These are phyloP conservation scores for Ophiostoma quercus DNA, from an alignment of 2,329 filamentous ascomycete species.

Conservation along the genomic window DNA sequence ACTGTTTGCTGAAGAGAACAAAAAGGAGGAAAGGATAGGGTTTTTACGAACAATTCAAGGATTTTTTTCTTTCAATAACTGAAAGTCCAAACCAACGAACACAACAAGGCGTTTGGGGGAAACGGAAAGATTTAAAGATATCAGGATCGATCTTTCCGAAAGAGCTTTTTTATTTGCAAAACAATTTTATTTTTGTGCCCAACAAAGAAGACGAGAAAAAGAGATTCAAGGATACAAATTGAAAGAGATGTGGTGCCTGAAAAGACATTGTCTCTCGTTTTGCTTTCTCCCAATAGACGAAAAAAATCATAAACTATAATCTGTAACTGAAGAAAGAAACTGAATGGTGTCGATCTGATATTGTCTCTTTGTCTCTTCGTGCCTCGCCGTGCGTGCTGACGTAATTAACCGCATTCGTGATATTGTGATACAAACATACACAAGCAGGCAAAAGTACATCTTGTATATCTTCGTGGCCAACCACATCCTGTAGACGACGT, in stretches of 20 bases:
- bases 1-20: neutral
- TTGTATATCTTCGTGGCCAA: neutral
- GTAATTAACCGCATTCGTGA: neutral
- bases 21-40: slow-evolving; percentile 15
- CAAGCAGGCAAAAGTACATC: neutral
- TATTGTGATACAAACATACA: neutral
- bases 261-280: slow-evolving; percentile 7
- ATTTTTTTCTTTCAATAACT: slow-evolving; percentile 14
- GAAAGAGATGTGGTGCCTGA: neutral
- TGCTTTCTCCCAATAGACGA: slow-evolving; percentile 10
- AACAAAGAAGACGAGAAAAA: neutral
- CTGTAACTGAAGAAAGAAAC: neutral
- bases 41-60: slow-evolving; percentile 16
- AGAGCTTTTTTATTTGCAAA: slow-evolving; percentile 14
- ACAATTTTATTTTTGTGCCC: slow-evolving; percentile 15
- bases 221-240: neutral
- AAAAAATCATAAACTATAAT: neutral
- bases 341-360: neutral
- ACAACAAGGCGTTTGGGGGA: slow-evolving; percentile 22
- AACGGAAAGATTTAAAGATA: slow-evolving; percentile 9
- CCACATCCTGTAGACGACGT: neutral
- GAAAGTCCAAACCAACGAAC: slow-evolving; percentile 17
- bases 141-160: slow-evolving; percentile 12
- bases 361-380: neutral
- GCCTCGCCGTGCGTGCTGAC: neutral